phyloP scores from a whole-genome alignment of 441 rosid species.

The Brassica balearica region DNA sequence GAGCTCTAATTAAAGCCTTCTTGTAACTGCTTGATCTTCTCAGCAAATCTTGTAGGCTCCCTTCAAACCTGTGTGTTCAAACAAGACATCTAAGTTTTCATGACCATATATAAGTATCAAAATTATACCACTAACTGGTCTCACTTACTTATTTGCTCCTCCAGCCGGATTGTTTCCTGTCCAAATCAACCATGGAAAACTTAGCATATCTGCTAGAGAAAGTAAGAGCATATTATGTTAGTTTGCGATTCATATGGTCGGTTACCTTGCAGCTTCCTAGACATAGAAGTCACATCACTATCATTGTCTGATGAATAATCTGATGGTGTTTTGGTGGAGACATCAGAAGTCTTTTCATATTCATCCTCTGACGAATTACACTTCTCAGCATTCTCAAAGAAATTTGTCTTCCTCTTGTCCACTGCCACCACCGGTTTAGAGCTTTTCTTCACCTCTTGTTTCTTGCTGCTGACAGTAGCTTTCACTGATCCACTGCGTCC shows the following conservation, averaged over 20 bases:
- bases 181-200: neutral
- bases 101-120: neutral
- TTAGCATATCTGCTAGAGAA: neutral
- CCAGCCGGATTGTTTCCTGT: neutral
- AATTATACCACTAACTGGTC: neutral
- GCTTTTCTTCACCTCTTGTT: conserved; percentile 21
- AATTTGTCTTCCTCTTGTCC: conserved; percentile 24
- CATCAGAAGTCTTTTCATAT: conserved; percentile 16
- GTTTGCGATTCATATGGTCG: neutral
- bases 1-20: conserved; percentile 42
- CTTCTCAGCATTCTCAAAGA: conserved; percentile 24
- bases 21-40: conserved; percentile 46
- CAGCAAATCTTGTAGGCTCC: conserved; percentile 38
- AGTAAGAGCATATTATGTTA: neutral
- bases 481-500: conserved; percentile 14
- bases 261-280: conserved; percentile 21
- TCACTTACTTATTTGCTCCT: conserved; percentile 8
- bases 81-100: neutral
- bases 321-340: conserved; percentile 34
- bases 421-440: conserved; percentile 1
- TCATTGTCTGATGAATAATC: conserved; percentile 33
- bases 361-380: conserved; percentile 24
- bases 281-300: conserved; percentile 42
- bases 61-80: conserved; percentile 20
- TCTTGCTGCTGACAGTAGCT: conserved; percentile 16